phyloP scores from a whole-genome alignment of 2,329 filamentous ascomycete species.

The Albophoma yamanashiensis region DNA sequence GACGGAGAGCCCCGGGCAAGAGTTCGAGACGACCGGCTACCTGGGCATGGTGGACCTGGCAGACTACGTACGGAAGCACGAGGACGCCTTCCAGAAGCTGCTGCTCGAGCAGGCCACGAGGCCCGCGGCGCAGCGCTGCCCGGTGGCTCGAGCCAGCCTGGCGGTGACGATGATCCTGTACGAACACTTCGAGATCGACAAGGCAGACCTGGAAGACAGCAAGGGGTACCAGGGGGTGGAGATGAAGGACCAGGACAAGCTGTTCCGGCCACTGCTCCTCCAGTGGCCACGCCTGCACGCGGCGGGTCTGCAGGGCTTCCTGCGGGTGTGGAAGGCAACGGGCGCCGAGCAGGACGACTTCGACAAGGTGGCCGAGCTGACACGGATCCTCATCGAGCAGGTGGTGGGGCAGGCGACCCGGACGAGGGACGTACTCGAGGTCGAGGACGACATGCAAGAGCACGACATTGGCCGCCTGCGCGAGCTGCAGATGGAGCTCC shows the following conservation, averaged over 20 bases:
- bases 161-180: constrained; percentile 82
- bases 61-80: constrained; percentile 84
- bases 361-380: constrained; percentile 82
- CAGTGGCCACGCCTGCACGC: constrained; percentile 92
- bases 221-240: constrained; percentile 68
- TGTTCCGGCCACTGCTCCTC: constrained; percentile 78
- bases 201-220: constrained; percentile 66
- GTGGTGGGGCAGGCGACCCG: constrained; percentile 75
- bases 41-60: constrained; percentile 96
- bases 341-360: constrained; percentile 80
- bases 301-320: constrained; percentile 74
- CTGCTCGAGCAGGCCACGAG: constrained; percentile 78
- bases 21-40: constrained; percentile 81
- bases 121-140: constrained; percentile 64
- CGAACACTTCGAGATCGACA: constrained; percentile 92
- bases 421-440: constrained; percentile 72
- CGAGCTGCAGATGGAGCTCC: constrained; percentile 83
- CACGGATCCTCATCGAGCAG: constrained; percentile 82
- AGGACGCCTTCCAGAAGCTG: constrained; percentile 86
- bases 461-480: constrained; percentile 72
- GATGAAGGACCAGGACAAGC: constrained; percentile 67
- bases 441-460: constrained; percentile 80
- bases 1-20: constrained; percentile 73
- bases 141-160: constrained; percentile 76
- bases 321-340: constrained; percentile 86